Conservation (phyloP, 257 asterid species). For the Handroanthus guayacan region DNA sequence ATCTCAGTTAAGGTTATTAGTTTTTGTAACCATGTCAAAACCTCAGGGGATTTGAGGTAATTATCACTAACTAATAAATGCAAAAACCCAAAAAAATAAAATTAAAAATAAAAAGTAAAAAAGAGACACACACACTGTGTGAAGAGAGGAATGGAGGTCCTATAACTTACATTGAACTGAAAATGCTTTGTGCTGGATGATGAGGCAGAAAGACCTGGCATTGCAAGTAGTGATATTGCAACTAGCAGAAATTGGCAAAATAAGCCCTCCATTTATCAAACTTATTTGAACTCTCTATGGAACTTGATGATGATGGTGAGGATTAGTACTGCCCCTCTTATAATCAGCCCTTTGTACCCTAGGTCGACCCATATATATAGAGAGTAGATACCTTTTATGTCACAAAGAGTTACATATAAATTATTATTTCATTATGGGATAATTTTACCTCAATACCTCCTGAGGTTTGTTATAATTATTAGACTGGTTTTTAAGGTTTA, state of each 20-base stretch:
- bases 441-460: too few relatives aligned
- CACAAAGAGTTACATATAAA: background rate
- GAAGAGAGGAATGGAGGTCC: background rate
- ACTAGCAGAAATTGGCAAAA: conserved; percentile 33
- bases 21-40: too few relatives aligned
- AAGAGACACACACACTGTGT: background rate
- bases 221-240: conserved; percentile 29
- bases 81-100: too few relatives aligned
- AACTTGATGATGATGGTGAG: background rate
- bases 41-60: too few relatives aligned
- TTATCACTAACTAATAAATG: too few relatives aligned
- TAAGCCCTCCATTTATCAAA: conserved; percentile 47
- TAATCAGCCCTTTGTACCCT: background rate
- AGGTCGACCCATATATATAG: conserved; percentile 24
- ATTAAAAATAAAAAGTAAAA: background rate
- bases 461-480: too few relatives aligned
- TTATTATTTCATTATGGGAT: background rate
- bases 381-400: background rate
- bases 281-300: background rate
- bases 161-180: conserved; percentile 56
- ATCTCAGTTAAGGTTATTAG: too few relatives aligned
- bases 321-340: background rate
- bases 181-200: conserved; percentile 54
- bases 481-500: too few relatives aligned
- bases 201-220: conserved; percentile 42